Evolutionary conservation across 164 flowering plant genomes (phyloP), one percentile per base, ranked within the genome.

Genomic region (Stephania yunnanensis): DNA sequence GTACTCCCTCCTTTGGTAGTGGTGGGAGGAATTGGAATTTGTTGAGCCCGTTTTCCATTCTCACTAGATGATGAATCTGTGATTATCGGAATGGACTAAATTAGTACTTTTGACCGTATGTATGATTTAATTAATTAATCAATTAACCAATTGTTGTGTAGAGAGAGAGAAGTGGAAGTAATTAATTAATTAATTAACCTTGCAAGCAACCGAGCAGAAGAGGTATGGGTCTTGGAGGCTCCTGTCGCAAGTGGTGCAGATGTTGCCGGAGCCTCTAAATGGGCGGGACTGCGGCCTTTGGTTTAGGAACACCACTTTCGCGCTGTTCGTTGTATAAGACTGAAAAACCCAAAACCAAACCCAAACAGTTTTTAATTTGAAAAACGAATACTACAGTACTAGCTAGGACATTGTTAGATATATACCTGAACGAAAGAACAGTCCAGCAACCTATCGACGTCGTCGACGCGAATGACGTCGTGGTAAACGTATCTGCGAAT

Each of bases 151-250:
- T 25, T 25, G 25, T 25, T 25, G 25, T 25, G 25, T 25, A 25
- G 25, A 25, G 42, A 36, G 42, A 36, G 42, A 2, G 42, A 4
- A 36, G 4, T 36, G 42, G 42, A 36, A 36, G 0, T 36, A 25
- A 25, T 25, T 25, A 25, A 36, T 36, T 36, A 36, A 36, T 36
- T 36, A 36, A 36, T 36, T 36, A 36, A 93, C 97, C 98, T 94
- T 94, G 94, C 98, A 94, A n/a, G 85, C 83, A 44, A 94, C 76
- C n/a, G 90, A 92, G 81, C 98, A 94, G 84, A 83, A 94, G 83
- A 86, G 87, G 73, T 79, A 90, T 44, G 91, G 89, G 48, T 89
- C 90, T 80, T 88, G 95, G 44, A 94, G 85, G 80, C 84, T 78
- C 71, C 97, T 87, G 81, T 88, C 90, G 64, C 98, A 92, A 78